A percentile compares a stretch with the other conserved stretches of the same genome.
Conservation (phyloP, 768 basidiomycete species). For the Amanita inopinata region DNA sequence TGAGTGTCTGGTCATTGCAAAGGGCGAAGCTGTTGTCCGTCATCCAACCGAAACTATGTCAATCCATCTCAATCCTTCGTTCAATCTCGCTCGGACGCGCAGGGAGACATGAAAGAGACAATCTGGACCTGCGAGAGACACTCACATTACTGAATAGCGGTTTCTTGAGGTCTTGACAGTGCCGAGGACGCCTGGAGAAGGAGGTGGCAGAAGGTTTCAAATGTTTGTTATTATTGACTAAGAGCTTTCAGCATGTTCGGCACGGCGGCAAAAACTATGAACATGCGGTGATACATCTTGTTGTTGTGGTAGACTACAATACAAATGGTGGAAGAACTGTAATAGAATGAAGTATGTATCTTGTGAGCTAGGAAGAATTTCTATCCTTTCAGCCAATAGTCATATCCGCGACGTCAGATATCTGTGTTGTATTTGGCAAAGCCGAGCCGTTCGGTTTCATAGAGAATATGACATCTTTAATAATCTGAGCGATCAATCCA, state of each 20-base stretch:
- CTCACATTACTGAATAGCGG: slow-evolving; percentile 9
- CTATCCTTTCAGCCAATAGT: slow-evolving; percentile 33
- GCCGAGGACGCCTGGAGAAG: too few relatives aligned
- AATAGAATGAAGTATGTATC: too few relatives aligned
- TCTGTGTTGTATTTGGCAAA: slow-evolving; percentile 15
- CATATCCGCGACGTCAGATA: slow-evolving; percentile 37
- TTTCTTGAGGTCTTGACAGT: slow-evolving; percentile 10
- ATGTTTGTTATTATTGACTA: too few relatives aligned
- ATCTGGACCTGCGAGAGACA: background rate
- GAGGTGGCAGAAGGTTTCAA: too few relatives aligned
- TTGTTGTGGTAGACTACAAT: too few relatives aligned
- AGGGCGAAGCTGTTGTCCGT: slow-evolving; percentile 1
- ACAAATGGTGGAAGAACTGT: too few relatives aligned
- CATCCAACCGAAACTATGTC: slow-evolving; percentile 7
- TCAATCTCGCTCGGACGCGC: too few relatives aligned
- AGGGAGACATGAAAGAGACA: background rate
- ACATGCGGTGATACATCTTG: too few relatives aligned
- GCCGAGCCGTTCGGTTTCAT: slow-evolving; percentile 29
- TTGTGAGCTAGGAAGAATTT: too few relatives aligned
- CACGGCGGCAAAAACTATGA: too few relatives aligned
- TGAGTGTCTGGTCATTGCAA: too few relatives aligned
- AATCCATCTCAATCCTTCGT: slow-evolving; percentile 10
- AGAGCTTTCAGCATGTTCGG: too few relatives aligned
- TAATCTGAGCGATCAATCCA: slow-evolving; percentile 84
- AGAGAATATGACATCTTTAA: slow-evolving; percentile 90